phyloP scores from a whole-genome alignment of 345 rosid genomes.

The Microcos paniculata region DNA sequence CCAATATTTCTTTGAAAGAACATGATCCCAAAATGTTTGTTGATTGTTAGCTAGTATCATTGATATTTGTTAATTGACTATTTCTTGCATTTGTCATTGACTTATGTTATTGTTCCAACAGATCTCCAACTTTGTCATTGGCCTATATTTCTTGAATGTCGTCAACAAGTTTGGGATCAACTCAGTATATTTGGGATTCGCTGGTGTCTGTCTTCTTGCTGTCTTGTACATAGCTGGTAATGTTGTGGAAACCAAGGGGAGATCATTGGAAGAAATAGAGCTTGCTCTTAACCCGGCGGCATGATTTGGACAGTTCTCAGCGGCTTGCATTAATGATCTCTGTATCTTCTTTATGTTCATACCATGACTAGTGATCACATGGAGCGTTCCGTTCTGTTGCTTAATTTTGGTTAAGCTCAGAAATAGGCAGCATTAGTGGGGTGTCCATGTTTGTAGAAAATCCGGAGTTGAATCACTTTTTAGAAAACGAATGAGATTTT shows the following conservation, averaged over 20 bases:
- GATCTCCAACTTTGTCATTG: constrained; percentile 91
- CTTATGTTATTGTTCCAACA: constrained; percentile 31
- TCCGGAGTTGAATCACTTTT: not conserved
- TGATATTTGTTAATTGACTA: not conserved
- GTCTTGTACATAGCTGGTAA: constrained; percentile 76
- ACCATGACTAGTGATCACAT: not conserved
- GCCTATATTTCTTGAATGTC: constrained; percentile 86
- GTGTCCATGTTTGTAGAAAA: not conserved
- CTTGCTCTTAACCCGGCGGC: constrained; percentile 56
- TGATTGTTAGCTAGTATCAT: not conserved
- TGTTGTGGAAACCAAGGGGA: constrained; percentile 93
- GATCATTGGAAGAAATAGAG: constrained; percentile 95
- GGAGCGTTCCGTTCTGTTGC: not conserved
- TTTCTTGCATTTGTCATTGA: constrained; percentile 1
- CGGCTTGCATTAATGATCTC: not conserved
- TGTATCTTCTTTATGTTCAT: not conserved
- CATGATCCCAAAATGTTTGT: not conserved
- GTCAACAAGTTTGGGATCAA: constrained; percentile 92
- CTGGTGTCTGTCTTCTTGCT: constrained; percentile 74
- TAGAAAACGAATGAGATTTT: not conserved
- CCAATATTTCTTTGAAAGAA: not conserved
- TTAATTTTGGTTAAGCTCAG: not conserved
- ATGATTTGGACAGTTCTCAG: constrained; percentile 18
- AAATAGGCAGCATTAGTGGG: not conserved
- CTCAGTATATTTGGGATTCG: constrained; percentile 83